Evolutionary conservation across 257 asterid genomes (phyloP).

Genomic region (Solanum okadae): DNA sequence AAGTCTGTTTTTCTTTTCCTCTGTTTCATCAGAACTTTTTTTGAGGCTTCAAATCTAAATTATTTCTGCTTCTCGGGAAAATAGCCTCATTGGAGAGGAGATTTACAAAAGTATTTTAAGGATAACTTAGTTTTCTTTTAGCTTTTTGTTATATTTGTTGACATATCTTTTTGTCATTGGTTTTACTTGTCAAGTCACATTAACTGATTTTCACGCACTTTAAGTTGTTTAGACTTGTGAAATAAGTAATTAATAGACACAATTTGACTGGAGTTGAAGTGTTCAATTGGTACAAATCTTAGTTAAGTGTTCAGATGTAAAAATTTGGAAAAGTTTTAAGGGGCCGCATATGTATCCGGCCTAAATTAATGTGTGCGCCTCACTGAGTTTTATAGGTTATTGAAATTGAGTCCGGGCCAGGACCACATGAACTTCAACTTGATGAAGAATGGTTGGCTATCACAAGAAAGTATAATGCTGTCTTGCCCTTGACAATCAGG

Average conservation of each 20-base stretch:
- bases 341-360: not conserved
- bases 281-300: not conserved
- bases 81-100: not conserved
- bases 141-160: not conserved
- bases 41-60: not conserved
- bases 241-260: not conserved
- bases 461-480: conserved; percentile 57
- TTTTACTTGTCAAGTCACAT: not conserved
- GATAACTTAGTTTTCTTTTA: not conserved
- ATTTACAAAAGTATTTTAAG: not conserved
- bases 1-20: not conserved
- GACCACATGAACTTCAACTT: conserved; percentile 70
- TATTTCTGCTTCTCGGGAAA: not conserved
- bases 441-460: conserved; percentile 99
- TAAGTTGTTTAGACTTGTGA: not conserved
- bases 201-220: not conserved
- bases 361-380: conserved; percentile 5
- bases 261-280: not conserved
- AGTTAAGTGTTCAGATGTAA: not conserved
- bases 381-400: conserved; percentile 36
- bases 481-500: conserved; percentile 50
- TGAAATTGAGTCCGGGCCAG: conserved; percentile 68
- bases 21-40: not conserved
- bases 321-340: not conserved
- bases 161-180: not conserved